phyloP scores from a whole-genome alignment of 164 flowering plant species.

The Aristolochia contorta region DNA sequence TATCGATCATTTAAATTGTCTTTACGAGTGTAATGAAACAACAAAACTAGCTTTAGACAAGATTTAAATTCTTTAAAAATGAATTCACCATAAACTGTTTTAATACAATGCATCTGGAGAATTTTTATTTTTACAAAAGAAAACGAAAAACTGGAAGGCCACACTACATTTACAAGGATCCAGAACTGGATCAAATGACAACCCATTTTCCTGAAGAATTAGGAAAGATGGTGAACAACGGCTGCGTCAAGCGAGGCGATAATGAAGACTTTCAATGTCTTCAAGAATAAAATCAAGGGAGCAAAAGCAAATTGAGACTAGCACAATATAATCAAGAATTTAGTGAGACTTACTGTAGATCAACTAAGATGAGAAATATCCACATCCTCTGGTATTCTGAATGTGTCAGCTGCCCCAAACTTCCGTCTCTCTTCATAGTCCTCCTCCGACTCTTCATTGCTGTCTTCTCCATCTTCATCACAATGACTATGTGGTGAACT shows the following conservation, averaged over 20 bases:
- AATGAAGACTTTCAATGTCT: background rate
- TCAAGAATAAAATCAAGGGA: background rate
- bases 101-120: too few species aligned
- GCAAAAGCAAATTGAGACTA: background rate
- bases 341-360: background rate
- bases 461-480: slow-evolving; percentile 26
- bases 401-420: slow-evolving; percentile 92
- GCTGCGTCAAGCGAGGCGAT: too few species aligned
- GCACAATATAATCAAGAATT: background rate
- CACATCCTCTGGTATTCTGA: slow-evolving; percentile 59
- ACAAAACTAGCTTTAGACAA: too few species aligned
- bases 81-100: too few species aligned
- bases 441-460: slow-evolving; percentile 28
- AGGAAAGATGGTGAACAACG: too few species aligned
- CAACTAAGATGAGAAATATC: slow-evolving; percentile 64
- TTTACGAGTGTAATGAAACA: too few species aligned
- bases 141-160: too few species aligned
- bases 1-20: too few species aligned
- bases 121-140: too few species aligned
- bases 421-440: slow-evolving; percentile 48
- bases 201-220: background rate
- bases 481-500: slow-evolving; percentile 13
- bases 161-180: too few species aligned
- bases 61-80: too few species aligned
- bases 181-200: too few species aligned